Evolutionary conservation across 805 yeast genomes (phyloP).

Genomic region (Schwanniomyces polymorphus): DNA sequence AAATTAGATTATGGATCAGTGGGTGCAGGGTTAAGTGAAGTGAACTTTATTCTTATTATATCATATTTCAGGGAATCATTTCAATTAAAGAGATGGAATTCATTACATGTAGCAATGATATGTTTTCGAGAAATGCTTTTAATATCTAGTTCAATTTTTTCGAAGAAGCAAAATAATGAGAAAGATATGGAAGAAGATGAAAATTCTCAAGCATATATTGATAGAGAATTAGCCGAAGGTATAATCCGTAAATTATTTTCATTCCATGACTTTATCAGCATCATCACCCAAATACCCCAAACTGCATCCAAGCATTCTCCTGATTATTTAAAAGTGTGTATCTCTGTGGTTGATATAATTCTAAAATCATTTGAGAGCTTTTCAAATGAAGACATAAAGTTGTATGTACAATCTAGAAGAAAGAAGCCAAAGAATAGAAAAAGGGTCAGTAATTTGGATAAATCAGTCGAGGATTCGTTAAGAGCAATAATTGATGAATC

Average conservation of each 20-base stretch:
- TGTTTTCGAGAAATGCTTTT: conserved; percentile 64
- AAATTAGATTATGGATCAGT: conserved; percentile 42
- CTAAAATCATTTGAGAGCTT: conserved; percentile 68
- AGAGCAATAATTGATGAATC: conserved; percentile 31
- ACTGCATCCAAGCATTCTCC: conserved; percentile 65
- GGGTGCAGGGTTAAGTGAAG: conserved; percentile 60
- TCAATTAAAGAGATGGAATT: conserved; percentile 50
- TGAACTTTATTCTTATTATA: conserved; percentile 55
- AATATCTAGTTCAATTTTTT: conserved; percentile 45
- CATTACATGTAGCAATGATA: conserved; percentile 69
- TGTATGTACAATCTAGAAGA: conserved; percentile 49
- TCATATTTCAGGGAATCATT: conserved; percentile 44
- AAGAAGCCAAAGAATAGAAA: conserved; percentile 27
- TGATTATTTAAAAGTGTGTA: conserved; percentile 55
- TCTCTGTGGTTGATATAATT: conserved; percentile 64
- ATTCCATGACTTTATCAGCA: conserved; percentile 56
- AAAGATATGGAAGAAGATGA: conserved; percentile 49
- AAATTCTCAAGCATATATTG: conserved; percentile 20
- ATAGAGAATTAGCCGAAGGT: conserved; percentile 50
- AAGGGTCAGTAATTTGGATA: conserved; percentile 22
- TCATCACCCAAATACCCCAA: conserved; percentile 60
- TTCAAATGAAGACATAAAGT: conserved; percentile 54
- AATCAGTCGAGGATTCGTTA: conserved; percentile 19
- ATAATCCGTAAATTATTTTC: conserved; percentile 70
- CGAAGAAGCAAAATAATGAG: conserved; percentile 16